phyloP scores from a whole-genome alignment of 768 basidiomycete species.

The Russula abietina region DNA sequence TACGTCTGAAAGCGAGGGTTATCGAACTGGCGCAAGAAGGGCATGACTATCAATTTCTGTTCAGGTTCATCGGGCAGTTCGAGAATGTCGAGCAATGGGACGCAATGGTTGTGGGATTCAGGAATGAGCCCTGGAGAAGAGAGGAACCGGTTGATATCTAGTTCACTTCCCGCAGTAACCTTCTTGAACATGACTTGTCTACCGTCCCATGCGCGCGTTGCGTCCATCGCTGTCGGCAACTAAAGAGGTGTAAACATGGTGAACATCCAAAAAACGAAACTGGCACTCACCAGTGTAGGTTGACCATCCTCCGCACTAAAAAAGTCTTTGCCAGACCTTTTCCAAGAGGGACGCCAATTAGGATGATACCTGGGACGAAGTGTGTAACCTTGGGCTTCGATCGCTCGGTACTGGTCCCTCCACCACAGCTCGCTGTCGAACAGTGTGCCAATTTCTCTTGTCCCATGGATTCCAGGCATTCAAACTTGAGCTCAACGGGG shows the following conservation, averaged over 20 bases:
- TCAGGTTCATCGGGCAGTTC: neutral
- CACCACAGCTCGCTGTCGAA: slow-evolving; percentile 13
- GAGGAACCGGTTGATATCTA: neutral
- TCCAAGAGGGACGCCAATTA: slow-evolving; percentile 5
- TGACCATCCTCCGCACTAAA: slow-evolving; percentile 4
- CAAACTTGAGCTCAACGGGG: neutral
- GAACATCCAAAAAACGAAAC: neutral
- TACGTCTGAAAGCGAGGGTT: slow-evolving; percentile 20
- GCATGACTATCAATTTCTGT: slow-evolving; percentile 19
- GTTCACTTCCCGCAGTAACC: slow-evolving; percentile 3
- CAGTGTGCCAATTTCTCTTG: too few relatives aligned
- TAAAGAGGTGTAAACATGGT: neutral
- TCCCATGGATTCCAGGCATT: neutral
- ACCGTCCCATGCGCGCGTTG: slow-evolving; percentile 14
- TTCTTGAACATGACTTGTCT: slow-evolving; percentile 23
- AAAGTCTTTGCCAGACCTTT: neutral
- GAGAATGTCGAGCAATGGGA: slow-evolving; percentile 14
- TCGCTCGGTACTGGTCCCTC: slow-evolving; percentile 8
- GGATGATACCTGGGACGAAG: slow-evolving; percentile 12
- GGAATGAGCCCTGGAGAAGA: slow-evolving; percentile 6
- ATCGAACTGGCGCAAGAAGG: slow-evolving; percentile 19
- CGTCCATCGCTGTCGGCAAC: slow-evolving; percentile 17
- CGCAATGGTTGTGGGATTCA: slow-evolving; percentile 16
- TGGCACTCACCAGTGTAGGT: slow-evolving; percentile 4
- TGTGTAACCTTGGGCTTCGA: slow-evolving; percentile 5